Percentiles rank a stretch among this genome's conserved stretches.
phyloP scores from a whole-genome alignment of 331 rosid species.

The Prunus yedoensis region DNA sequence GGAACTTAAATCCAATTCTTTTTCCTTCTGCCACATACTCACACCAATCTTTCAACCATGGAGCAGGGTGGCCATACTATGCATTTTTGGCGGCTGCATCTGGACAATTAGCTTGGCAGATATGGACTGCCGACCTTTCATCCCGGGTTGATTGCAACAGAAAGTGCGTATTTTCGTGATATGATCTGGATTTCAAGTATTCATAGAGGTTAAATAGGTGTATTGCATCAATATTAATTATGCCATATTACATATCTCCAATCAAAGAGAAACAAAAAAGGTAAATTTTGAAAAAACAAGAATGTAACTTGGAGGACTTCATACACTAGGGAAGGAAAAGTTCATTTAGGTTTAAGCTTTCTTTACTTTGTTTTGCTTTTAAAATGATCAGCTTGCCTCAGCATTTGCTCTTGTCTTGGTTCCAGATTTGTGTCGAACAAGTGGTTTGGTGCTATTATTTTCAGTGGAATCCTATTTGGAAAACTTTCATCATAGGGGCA shows the following conservation, averaged over 20 bases:
- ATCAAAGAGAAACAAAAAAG: background rate
- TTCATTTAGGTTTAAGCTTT: background rate
- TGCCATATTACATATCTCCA: background rate
- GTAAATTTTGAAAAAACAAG: background rate
- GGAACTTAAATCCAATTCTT: background rate
- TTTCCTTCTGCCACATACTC: background rate
- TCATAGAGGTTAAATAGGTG: background rate
- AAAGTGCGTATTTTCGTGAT: constrained; percentile 49
- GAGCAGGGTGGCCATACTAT: constrained; percentile 86
- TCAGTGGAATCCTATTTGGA: constrained; percentile 82
- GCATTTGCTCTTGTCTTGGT: constrained; percentile 3
- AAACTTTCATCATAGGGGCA: constrained; percentile 50
- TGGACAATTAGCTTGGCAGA: constrained; percentile 90
- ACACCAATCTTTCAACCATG: background rate
- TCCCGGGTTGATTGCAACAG: constrained; percentile 75
- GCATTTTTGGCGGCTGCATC: constrained; percentile 73
- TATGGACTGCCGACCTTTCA: constrained; percentile 71
- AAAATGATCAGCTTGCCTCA: constrained; percentile 17
- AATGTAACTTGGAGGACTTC: too few relatives aligned
- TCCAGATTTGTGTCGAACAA: constrained; percentile 88
- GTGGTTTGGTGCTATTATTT: constrained; percentile 95
- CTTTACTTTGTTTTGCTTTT: background rate
- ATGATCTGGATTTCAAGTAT: background rate
- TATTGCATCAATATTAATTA: background rate
- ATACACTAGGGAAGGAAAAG: too few relatives aligned